phyloP scores from a whole-genome alignment of 2,329 filamentous ascomycete species.

The Harringtonia aguacate region DNA sequence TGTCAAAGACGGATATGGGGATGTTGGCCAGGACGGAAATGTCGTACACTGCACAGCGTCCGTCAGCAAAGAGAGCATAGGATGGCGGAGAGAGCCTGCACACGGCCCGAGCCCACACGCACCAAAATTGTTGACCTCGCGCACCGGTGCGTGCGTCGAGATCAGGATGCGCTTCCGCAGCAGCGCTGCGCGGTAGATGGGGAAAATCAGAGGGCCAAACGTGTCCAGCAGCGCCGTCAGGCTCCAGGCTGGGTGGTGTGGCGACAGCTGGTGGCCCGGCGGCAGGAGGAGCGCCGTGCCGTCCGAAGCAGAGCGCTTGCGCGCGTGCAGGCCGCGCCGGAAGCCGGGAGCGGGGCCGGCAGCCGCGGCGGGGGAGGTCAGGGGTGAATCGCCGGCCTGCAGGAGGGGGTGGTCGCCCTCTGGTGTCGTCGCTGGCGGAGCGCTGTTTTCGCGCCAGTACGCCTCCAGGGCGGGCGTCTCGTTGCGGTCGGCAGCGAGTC shows the following conservation, averaged over 20 bases:
- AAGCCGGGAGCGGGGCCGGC: slow-evolving; percentile 23
- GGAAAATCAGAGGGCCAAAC: slow-evolving; percentile 87
- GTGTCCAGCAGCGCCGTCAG: slow-evolving; percentile 65
- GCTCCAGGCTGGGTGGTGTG: slow-evolving; percentile 79
- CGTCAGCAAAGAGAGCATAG: too few species aligned
- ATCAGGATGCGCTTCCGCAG: slow-evolving; percentile 82
- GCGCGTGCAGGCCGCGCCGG: slow-evolving; percentile 31
- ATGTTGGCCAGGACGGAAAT: slow-evolving; percentile 89
- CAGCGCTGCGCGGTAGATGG: slow-evolving; percentile 77
- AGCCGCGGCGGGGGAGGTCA: slow-evolving; percentile 38
- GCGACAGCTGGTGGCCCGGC: slow-evolving; percentile 56
- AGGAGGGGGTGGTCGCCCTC: slow-evolving; percentile 18
- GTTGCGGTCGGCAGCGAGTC: slow-evolving; percentile 53
- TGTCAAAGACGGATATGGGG: slow-evolving; percentile 59
- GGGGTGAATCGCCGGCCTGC: slow-evolving; percentile 33
- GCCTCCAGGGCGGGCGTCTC: slow-evolving; percentile 56
- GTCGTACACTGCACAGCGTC: slow-evolving; percentile 80
- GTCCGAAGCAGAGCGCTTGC: slow-evolving; percentile 52
- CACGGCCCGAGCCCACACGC: too few species aligned
- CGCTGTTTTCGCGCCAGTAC: slow-evolving; percentile 64
- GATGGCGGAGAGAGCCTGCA: too few species aligned
- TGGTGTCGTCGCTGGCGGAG: background rate
- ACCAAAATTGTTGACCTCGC: slow-evolving; percentile 84
- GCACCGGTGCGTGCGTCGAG: slow-evolving; percentile 75
- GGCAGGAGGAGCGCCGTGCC: slow-evolving; percentile 46